Base-by-base conservation (phyloP, 2,329 filamentous ascomycete species). In the Pseudogymnoascus sp. region DNA sequence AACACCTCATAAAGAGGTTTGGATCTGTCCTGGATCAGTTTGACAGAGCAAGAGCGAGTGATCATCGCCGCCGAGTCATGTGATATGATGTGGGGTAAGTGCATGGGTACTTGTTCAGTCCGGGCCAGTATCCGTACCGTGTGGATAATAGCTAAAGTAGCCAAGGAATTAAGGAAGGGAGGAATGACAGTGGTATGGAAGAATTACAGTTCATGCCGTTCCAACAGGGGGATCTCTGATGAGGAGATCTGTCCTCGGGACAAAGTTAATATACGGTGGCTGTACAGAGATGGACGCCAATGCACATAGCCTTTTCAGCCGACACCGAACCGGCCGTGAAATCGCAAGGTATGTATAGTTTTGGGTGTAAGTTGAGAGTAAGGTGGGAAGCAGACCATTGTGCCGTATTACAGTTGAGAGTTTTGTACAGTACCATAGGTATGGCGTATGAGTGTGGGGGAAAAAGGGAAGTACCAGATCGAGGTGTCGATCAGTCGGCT, bases 251-350 rank as follows among this genome's bases (percentile, higher is more conserved):
- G 50, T 56, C 50, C 50, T 56, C 28, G 26, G 26, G n/a, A 33
- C 28, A 56, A 33, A 56, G 26, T 33, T 56, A 33, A 56, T 56
- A 56, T 56, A 56, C 5, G 16, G 28, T 56, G 26, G 50, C n/a
- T n/a, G 46, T 10, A 53, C 46, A 16, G 26, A 56, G 33, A 56
- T 33, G 33, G 26, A 33, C n/a, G 50, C 50, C 50, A 33, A 33
- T 56, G 50, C 50, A 56, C 50, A 56, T 19, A 19, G 50, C 50
- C 50, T 56, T 46, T 56, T 56, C 28, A 56, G 50, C 50, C 50
- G 26, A 56, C 28, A 56, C 6, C 16, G 28, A 19, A 53, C 6
- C 50, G 26, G n/a, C 50, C 8, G 5, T 56, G 28, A 33, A 19
- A 19, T 8, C 50, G 50, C 26, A 33, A 12, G n/a, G n/a, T 10